Percentiles rank a stretch among this genome's conserved stretches.
Evolutionary conservation across 768 basidiomycete genomes (phyloP).

Genomic region (Amyloporia xantha): DNA sequence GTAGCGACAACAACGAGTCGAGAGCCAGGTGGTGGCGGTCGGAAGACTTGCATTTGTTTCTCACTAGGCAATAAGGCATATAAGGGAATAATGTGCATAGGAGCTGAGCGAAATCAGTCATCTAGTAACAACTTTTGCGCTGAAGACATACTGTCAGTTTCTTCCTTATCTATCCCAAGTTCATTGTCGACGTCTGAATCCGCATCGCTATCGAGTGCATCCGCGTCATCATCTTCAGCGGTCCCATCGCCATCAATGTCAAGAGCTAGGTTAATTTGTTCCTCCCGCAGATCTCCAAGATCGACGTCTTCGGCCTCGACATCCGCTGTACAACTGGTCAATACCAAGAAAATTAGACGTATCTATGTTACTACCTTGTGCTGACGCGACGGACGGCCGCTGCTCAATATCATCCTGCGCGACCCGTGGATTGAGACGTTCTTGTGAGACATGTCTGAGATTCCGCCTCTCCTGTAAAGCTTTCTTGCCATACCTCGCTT

Average conservation of each 20-base stretch:
- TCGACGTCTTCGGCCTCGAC: constrained; percentile 81
- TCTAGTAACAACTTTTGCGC: too few species aligned
- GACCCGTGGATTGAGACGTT: constrained; percentile 7
- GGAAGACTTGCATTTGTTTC: constrained; percentile 92
- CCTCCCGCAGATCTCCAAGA: constrained; percentile 37
- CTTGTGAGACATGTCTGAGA: constrained; percentile 17
- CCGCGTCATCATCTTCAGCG: constrained; percentile 57
- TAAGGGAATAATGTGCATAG: constrained; percentile 91
- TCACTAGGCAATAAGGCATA: constrained; percentile 92
- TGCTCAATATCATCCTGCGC: constrained; percentile 5
- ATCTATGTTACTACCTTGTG: constrained; percentile 38
- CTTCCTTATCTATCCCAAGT: constrained; percentile 55
- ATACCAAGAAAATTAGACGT: too few species aligned
- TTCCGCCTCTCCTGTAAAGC: constrained; percentile 49
- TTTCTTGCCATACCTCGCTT: constrained; percentile 66
- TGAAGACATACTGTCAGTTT: constrained; percentile 50
- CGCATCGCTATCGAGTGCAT: constrained; percentile 70
- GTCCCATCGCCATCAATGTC: constrained; percentile 58
- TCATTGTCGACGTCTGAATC: constrained; percentile 52
- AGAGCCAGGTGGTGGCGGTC: constrained; percentile 68
- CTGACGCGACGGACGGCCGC: constrained; percentile 28
- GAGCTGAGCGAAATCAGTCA: constrained; percentile 57
- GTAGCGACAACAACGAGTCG: constrained; percentile 94
- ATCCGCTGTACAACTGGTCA: constrained; percentile 41
- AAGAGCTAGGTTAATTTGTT: constrained; percentile 47